Percentiles rank a stretch among this genome's conserved stretches.
Evolutionary conservation across 495 filamentous ascomycete species (phyloP).

Genomic region (Entonaema liquescens): DNA sequence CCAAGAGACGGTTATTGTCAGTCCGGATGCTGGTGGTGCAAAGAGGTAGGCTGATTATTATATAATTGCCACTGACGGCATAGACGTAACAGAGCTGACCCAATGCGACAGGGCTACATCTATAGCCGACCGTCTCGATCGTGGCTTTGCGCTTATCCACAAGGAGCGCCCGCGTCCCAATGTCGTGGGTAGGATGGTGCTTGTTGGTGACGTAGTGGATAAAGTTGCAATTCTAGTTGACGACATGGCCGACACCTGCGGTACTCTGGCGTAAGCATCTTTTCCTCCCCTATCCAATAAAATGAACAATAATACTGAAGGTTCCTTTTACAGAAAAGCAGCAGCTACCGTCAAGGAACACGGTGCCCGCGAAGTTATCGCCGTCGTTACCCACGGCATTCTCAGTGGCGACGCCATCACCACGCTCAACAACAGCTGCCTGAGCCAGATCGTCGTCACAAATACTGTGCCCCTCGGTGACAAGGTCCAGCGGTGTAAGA

Average conservation of each 20-base stretch:
- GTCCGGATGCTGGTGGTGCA: conserved; percentile 94
- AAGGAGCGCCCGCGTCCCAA: conserved; percentile 96
- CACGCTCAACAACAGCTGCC: conserved; percentile 81
- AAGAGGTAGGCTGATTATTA: conserved; percentile 73
- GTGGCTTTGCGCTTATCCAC: conserved; percentile 98
- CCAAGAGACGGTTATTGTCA: conserved; percentile 91
- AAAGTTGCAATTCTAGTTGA: conserved; percentile 80
- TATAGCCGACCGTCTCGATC: conserved; percentile 92
- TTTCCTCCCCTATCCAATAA: background rate
- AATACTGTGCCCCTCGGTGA: conserved; percentile 94
- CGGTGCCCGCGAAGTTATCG: conserved; percentile 86
- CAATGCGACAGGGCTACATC: conserved; percentile 76
- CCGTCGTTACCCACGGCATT: conserved; percentile 96
- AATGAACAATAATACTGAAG: conserved; percentile 2
- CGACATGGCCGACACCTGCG: conserved; percentile 95
- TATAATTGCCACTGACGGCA: background rate
- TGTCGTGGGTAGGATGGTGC: conserved; percentile 95
- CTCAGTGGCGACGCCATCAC: conserved; percentile 91
- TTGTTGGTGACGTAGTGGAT: conserved; percentile 70
- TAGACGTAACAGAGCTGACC: conserved; percentile 1
- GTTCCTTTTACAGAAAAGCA: conserved; percentile 66
- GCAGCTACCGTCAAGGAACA: conserved; percentile 91
- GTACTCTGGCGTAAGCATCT: conserved; percentile 51
- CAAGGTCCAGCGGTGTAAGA: conserved; percentile 74
- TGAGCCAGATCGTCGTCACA: conserved; percentile 87